A percentile compares a stretch with the other conserved stretches of the same genome.
Conservation (phyloP, 2,329 filamentous ascomycete species). For the Paracorniculantispora psalliotae region DNA sequence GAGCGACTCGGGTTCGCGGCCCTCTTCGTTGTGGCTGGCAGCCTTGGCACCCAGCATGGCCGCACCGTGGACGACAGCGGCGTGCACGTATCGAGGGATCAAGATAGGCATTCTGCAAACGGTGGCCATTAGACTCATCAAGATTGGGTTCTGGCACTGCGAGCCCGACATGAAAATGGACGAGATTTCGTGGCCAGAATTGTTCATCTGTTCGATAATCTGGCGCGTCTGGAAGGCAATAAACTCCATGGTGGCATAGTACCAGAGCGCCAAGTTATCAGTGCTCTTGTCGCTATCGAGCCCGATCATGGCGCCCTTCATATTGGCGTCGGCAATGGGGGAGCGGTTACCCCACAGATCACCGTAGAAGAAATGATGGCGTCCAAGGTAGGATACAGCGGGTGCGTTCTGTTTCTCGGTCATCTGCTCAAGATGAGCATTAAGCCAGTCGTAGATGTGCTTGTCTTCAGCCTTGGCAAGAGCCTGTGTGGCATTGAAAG, state of each 20-base stretch:
- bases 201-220: conserved; percentile 93
- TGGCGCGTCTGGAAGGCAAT: conserved; percentile 95
- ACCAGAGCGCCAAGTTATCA: conserved; percentile 83
- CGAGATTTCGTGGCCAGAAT: conserved; percentile 76
- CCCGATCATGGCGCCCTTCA: conserved; percentile 86
- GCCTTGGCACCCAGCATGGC: conserved; percentile 98
- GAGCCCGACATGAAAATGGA: conserved; percentile 99
- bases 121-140: conserved; percentile 88
- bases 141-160: conserved; percentile 90
- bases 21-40: conserved; percentile 67
- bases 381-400: conserved; percentile 75
- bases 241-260: conserved; percentile 96
- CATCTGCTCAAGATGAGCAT: conserved; percentile 77
- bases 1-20: conserved; percentile 73
- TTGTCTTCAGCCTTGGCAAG: conserved; percentile 76
- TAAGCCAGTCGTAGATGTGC: conserved; percentile 94
- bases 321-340: conserved; percentile 84
- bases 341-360: conserved; percentile 96
- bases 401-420: conserved; percentile 64
- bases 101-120: conserved; percentile 89
- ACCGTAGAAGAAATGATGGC: conserved; percentile 98
- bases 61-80: conserved; percentile 94
- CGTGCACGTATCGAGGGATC: conserved; percentile 89
- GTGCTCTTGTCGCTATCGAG: conserved; percentile 81
- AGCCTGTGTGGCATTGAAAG: conserved; percentile 73